These are phyloP conservation scores for Chlamydomonas schloesseri DNA, from an alignment of 139 green algal genomes.

Conservation along the genomic window DNA sequence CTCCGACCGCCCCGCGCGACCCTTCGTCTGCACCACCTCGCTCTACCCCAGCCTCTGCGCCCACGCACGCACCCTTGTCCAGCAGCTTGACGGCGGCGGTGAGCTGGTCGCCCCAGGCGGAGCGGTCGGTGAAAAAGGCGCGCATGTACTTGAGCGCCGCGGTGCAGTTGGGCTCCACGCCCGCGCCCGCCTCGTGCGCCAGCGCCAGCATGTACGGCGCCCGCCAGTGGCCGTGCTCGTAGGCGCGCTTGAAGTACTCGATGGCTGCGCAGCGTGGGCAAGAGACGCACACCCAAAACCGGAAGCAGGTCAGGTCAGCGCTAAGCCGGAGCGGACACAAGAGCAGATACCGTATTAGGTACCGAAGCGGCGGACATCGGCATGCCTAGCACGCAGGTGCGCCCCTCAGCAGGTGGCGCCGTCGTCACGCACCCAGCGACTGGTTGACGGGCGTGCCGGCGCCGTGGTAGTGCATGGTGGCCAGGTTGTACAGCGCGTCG, in stretches of 20 bases:
- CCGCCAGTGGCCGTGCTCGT: constrained; percentile 56
- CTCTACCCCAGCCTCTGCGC: background rate
- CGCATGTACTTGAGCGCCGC: background rate
- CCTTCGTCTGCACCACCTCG: too few relatives aligned
- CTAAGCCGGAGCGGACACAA: too few relatives aligned
- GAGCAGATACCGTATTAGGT: background rate
- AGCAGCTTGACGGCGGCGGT: constrained; percentile 29
- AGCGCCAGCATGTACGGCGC: constrained; percentile 55
- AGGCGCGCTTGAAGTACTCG: constrained; percentile 48
- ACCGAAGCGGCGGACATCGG: too few relatives aligned
- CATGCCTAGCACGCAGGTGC: background rate
- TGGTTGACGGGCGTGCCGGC: constrained; percentile 36
- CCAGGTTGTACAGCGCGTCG: constrained; percentile 68
- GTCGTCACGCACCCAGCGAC: background rate
- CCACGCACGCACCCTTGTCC: background rate
- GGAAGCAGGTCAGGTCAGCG: too few relatives aligned
- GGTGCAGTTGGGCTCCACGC: constrained; percentile 34
- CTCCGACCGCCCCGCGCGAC: too few relatives aligned
- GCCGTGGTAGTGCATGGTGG: constrained; percentile 58
- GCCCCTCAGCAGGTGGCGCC: too few relatives aligned
- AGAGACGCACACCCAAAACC: too few relatives aligned
- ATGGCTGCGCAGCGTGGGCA: constrained; percentile 37
- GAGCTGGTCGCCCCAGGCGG: constrained; percentile 39
- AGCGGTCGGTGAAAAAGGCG: constrained; percentile 51
- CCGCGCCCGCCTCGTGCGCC: constrained; percentile 42